These are phyloP conservation scores for Friedmanniomyces simplex DNA, from an alignment of 495 filamentous ascomycete genomes.

Conservation along the genomic window DNA sequence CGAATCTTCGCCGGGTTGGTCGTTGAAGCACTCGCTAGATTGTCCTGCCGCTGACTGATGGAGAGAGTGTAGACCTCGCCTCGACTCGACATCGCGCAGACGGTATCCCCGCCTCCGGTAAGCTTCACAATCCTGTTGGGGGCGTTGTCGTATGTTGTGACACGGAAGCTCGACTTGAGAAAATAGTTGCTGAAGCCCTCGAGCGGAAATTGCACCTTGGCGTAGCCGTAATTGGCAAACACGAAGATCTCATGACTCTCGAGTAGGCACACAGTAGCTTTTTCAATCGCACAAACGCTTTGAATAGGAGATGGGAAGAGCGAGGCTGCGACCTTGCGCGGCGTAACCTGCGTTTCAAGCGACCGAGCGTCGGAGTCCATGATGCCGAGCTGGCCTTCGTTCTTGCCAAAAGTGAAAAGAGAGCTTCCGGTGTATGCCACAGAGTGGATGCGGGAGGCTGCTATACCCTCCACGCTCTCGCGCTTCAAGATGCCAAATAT, in stretches of 20 bases:
- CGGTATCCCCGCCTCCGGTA: conserved; percentile 73
- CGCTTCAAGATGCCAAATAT: conserved; percentile 85
- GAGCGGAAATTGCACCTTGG: conserved; percentile 69
- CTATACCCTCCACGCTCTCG: conserved; percentile 68
- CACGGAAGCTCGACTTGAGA: conserved; percentile 53
- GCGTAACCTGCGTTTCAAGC: conserved; percentile 66
- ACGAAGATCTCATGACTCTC: conserved; percentile 84
- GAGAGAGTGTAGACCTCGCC: conserved; percentile 80
- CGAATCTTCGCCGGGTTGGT: conserved; percentile 83
- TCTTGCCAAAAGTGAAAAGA: conserved; percentile 91
- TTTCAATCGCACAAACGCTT: conserved; percentile 80
- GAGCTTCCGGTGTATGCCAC: conserved; percentile 73
- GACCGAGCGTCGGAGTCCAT: conserved; percentile 92
- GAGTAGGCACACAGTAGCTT: conserved; percentile 75
- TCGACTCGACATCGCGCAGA: conserved; percentile 70
- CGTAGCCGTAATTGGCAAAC: conserved; percentile 87
- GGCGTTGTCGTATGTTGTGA: conserved; percentile 55
- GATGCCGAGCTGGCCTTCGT: conserved; percentile 85
- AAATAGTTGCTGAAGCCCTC: conserved; percentile 58
- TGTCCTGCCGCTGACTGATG: conserved; percentile 55
- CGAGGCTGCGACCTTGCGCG: conserved; percentile 77
- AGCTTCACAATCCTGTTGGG: conserved; percentile 62
- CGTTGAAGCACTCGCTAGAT: conserved; percentile 54
- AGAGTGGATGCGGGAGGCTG: conserved; percentile 87
- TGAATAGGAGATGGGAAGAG: conserved; percentile 67